A percentile compares a stretch with the other conserved stretches of the same genome.
These are phyloP conservation scores for Paraurostyla sp. DNA, from an alignment of 73 alveolate species.

Conservation along the genomic window DNA sequence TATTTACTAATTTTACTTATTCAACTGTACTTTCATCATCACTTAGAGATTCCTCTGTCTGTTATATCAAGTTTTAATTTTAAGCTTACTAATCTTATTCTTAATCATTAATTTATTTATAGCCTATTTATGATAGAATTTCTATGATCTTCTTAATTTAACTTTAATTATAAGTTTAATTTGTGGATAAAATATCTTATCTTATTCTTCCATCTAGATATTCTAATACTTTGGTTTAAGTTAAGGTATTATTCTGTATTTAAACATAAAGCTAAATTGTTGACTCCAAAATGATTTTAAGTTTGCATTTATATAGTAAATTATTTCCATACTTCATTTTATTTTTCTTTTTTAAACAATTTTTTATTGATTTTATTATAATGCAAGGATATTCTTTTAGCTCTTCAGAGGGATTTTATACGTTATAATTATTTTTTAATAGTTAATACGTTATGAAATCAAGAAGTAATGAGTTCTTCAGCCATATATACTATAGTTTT, in stretches of 20 bases:
- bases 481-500: not conserved
- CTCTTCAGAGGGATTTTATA: not conserved
- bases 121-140: too few relatives aligned
- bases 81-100: too few relatives aligned
- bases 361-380: constrained; percentile 9
- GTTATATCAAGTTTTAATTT: too few relatives aligned
- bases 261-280: not conserved
- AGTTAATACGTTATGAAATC: not conserved
- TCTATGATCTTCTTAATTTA: not conserved
- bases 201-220: not conserved
- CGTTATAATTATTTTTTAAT: not conserved
- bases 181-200: not conserved
- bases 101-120: too few relatives aligned
- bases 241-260: not conserved
- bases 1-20: too few relatives aligned
- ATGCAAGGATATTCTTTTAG: not conserved
- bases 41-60: too few relatives aligned
- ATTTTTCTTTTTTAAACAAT: not conserved
- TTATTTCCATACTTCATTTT: not conserved
- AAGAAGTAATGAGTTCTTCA: not conserved
- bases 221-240: not conserved
- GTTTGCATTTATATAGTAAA: not conserved
- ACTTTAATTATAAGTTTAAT: not conserved
- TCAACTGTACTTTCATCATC: too few relatives aligned
- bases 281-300: not conserved